A percentile compares a stretch with the other conserved stretches of the same genome.
Evolutionary conservation across 2,329 filamentous ascomycete species (phyloP).

Genomic region (Penicillium sp.): DNA sequence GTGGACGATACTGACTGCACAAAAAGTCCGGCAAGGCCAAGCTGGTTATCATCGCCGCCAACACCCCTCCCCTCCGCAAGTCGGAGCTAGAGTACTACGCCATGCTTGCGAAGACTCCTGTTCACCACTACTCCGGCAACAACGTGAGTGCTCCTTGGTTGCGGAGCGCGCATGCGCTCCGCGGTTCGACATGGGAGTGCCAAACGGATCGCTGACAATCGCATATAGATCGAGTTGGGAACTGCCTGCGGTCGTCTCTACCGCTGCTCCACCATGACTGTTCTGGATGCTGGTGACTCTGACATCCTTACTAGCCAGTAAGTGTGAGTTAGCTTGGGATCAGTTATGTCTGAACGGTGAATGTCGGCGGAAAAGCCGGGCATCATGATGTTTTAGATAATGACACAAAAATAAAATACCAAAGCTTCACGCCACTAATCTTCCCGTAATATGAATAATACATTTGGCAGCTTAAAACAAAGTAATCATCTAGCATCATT

Average conservation of each 20-base stretch:
- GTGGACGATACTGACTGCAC: slow-evolving; percentile 8
- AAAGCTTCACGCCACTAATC: slow-evolving; percentile 21
- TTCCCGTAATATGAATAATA: background rate
- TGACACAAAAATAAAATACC: slow-evolving; percentile 30
- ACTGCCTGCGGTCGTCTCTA: slow-evolving; percentile 99
- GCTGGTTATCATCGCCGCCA: slow-evolving; percentile 93
- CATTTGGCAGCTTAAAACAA: background rate
- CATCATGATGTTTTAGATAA: slow-evolving; percentile 29
- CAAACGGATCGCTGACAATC: slow-evolving; percentile 58
- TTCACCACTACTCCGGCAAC: slow-evolving; percentile 98
- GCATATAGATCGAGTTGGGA: slow-evolving; percentile 86
- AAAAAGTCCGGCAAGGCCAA: slow-evolving; percentile 85
- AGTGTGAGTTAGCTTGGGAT: slow-evolving; percentile 20
- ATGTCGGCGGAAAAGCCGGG: slow-evolving; percentile 17
- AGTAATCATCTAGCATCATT: slow-evolving; percentile 3
- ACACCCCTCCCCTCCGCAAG: slow-evolving; percentile 98
- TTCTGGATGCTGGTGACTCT: slow-evolving; percentile 96
- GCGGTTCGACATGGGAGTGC: slow-evolving; percentile 24
- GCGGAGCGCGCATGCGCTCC: background rate
- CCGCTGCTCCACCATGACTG: slow-evolving; percentile 95
- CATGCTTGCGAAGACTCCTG: slow-evolving; percentile 90
- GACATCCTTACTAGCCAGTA: slow-evolving; percentile 76
- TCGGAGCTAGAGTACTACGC: slow-evolving; percentile 93
- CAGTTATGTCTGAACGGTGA: slow-evolving; percentile 30
- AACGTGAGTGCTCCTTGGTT: slow-evolving; percentile 75